Evolutionary conservation across 495 filamentous ascomycete species (phyloP).

Genomic region (Penicillium daleae): DNA sequence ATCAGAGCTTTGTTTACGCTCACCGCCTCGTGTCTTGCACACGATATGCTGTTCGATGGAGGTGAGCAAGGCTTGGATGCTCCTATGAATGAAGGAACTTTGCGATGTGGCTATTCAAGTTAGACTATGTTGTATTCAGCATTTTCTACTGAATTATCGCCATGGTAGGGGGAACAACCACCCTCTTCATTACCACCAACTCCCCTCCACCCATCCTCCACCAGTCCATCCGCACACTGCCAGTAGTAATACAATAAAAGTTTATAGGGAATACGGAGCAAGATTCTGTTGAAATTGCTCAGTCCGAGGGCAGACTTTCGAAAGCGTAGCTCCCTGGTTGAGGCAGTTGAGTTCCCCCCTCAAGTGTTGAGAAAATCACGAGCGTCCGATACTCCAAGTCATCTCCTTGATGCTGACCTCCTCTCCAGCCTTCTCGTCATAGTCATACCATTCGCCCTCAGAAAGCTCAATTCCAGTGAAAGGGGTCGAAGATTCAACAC

Average conservation of each 20-base stretch:
- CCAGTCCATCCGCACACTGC: conserved; percentile 1
- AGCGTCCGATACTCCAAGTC: conserved; percentile 76
- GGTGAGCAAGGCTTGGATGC: background rate
- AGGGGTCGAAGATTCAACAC: conserved; percentile 72
- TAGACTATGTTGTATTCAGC: background rate
- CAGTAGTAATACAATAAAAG: conserved; percentile 21
- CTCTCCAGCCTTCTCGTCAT: conserved; percentile 78
- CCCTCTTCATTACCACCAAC: background rate
- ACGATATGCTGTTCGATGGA: background rate
- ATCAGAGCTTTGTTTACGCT: conserved; percentile 20
- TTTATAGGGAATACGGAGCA: too few species aligned
- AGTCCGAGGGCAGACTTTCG: conserved; percentile 2
- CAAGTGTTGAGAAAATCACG: conserved; percentile 17
- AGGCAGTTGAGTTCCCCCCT: background rate
- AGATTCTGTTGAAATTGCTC: too few species aligned
- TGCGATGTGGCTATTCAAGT: background rate
- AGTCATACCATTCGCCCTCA: conserved; percentile 91
- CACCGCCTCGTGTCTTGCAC: conserved; percentile 31
- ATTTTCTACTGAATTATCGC: background rate
- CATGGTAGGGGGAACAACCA: background rate
- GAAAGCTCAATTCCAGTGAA: conserved; percentile 79
- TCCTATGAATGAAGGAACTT: background rate
- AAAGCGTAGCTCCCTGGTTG: background rate
- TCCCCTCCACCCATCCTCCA: background rate
- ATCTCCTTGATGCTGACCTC: conserved; percentile 92